Evolutionary conservation across 2,329 filamentous ascomycete genomes (phyloP).

Genomic region (Rachicladosporium sp.): DNA sequence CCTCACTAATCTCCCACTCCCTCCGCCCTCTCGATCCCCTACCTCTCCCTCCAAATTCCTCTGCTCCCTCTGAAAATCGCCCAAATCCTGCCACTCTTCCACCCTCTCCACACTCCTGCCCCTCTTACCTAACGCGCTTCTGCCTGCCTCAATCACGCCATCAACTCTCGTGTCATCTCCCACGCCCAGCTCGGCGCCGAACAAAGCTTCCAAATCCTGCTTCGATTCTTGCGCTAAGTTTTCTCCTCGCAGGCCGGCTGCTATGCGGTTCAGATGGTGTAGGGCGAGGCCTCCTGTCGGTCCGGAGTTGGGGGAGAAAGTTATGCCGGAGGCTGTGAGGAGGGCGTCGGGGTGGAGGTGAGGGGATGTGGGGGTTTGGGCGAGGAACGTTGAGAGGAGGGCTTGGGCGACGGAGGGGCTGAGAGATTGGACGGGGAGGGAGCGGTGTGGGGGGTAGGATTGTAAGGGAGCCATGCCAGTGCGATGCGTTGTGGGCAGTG

Average conservation of each 20-base stretch:
- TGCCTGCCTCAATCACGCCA: conserved; percentile 13
- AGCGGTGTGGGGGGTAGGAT: conserved; percentile 26
- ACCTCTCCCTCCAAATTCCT: conserved; percentile 30
- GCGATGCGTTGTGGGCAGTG: conserved; percentile 1
- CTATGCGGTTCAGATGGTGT: conserved; percentile 41
- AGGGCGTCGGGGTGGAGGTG: conserved; percentile 38
- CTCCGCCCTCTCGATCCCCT: conserved; percentile 21
- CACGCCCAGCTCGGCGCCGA: conserved; percentile 18
- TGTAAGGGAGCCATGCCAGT: conserved; percentile 8
- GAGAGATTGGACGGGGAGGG: conserved; percentile 20
- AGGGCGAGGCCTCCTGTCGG: conserved; percentile 36
- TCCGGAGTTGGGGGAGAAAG: conserved; percentile 31
- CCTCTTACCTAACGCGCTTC: conserved; percentile 21
- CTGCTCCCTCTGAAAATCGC: conserved; percentile 29
- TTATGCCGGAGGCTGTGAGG: conserved; percentile 30
- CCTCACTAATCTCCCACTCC: conserved; percentile 10
- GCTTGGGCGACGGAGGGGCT: conserved; percentile 22
- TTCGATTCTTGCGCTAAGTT: conserved; percentile 31
- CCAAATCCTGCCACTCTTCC: conserved; percentile 31
- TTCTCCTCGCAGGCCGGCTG: conserved; percentile 41
- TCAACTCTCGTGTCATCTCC: conserved; percentile 18
- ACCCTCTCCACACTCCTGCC: conserved; percentile 6
- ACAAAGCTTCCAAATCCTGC: conserved; percentile 25
- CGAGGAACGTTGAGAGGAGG: conserved; percentile 29
- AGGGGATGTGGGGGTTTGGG: conserved; percentile 27